Conservation (phyloP, 345 rosid species). For the Reutealis trisperma region DNA sequence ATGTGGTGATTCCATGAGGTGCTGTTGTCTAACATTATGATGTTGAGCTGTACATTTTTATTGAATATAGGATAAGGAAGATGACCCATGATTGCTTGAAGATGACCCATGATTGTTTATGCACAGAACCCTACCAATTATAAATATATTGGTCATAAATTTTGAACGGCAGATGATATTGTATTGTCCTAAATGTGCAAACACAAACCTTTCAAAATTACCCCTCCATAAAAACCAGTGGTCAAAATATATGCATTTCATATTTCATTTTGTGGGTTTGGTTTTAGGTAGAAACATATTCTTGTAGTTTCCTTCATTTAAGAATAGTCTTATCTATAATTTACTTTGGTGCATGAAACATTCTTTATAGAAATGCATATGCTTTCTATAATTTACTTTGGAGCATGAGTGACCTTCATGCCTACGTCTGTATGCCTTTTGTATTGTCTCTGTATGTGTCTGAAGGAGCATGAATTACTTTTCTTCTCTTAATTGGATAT, state of each 20-base stretch:
- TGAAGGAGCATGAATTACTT: background rate
- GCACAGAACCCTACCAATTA: background rate
- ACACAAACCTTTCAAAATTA: background rate
- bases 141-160: background rate
- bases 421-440: background rate
- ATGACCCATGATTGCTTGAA: too few species aligned
- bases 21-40: background rate
- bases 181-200: background rate
- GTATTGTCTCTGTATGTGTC: background rate
- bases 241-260: background rate
- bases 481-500: background rate
- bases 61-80: background rate
- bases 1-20: background rate
- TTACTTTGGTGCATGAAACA: too few species aligned
- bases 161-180: background rate
- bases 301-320: too few species aligned
- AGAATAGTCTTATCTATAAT: too few species aligned
- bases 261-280: background rate
- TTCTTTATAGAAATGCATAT: too few species aligned
- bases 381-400: too few species aligned
- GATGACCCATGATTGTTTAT: background rate
- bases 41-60: background rate
- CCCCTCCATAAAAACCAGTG: background rate
- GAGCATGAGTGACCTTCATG: too few species aligned
- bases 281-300: background rate